Evolutionary conservation across 2,329 filamentous ascomycete species (phyloP).

Genomic region (Pseudocercospora musae): DNA sequence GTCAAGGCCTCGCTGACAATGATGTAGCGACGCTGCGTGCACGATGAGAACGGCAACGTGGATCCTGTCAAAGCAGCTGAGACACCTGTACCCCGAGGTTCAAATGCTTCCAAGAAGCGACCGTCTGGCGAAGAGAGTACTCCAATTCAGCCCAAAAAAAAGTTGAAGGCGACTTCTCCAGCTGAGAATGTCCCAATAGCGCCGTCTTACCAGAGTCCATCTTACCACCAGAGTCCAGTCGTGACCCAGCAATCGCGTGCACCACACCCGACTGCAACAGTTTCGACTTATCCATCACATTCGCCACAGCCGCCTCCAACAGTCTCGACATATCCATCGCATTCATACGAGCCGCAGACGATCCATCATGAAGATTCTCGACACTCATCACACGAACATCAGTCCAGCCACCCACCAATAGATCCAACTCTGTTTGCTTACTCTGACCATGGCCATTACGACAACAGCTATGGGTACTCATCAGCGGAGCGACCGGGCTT

Average conservation of each 20-base stretch:
- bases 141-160: constrained; percentile 27
- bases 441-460: constrained; percentile 10
- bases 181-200: background rate
- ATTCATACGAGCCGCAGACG: constrained; percentile 4
- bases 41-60: constrained; percentile 62
- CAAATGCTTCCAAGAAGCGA: constrained; percentile 54
- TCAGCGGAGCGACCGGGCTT: constrained; percentile 19
- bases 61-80: constrained; percentile 63
- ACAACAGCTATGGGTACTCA: constrained; percentile 24
- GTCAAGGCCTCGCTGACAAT: background rate
- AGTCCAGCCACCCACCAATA: constrained; percentile 20
- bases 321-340: constrained; percentile 7
- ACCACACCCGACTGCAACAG: constrained; percentile 6
- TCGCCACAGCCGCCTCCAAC: constrained; percentile 7
- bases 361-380: constrained; percentile 2
- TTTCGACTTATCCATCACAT: background rate
- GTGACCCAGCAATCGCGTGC: constrained; percentile 10
- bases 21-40: constrained; percentile 60
- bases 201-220: constrained; percentile 8
- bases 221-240: constrained; percentile 14
- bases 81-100: constrained; percentile 57
- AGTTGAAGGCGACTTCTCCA: constrained; percentile 18
- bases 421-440: constrained; percentile 21
- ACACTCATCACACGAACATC: constrained; percentile 13
- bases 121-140: constrained; percentile 40